Percentiles rank a stretch among this genome's conserved stretches.
These are phyloP conservation scores for Fusarium illudens DNA, from an alignment of 2,329 filamentous ascomycete genomes.

Conservation along the genomic window DNA sequence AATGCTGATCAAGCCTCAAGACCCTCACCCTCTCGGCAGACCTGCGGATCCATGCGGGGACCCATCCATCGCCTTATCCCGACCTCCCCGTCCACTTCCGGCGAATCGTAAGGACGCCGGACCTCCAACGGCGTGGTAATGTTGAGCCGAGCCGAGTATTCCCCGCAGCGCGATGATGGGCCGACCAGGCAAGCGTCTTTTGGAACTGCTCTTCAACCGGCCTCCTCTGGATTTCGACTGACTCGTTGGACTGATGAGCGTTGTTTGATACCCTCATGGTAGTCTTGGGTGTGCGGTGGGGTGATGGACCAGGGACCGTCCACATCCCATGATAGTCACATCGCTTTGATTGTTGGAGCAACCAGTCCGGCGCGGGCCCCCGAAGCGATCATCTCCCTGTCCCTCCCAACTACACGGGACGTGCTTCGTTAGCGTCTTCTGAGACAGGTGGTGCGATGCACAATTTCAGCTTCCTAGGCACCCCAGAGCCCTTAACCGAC, in stretches of 20 bases:
- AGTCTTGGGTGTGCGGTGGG: background rate
- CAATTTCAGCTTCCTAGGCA: slow-evolving; percentile 35
- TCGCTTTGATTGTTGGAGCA: slow-evolving; percentile 3
- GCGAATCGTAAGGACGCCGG: slow-evolving; percentile 23
- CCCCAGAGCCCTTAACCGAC: slow-evolving; percentile 18
- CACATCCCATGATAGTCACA: slow-evolving; percentile 6
- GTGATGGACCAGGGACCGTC: background rate
- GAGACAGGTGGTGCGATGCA: slow-evolving; percentile 30
- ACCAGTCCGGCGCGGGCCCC: slow-evolving; percentile 13
- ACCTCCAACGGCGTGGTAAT: slow-evolving; percentile 29
- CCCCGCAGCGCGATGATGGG: slow-evolving; percentile 10
- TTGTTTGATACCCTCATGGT: background rate
- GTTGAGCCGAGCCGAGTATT: slow-evolving; percentile 23
- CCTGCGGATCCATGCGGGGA: slow-evolving; percentile 34
- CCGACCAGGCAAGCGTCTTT: background rate
- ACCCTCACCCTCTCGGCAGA: slow-evolving; percentile 19
- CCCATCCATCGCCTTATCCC: slow-evolving; percentile 17
- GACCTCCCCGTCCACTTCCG: slow-evolving; percentile 18
- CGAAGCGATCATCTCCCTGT: slow-evolving; percentile 28
- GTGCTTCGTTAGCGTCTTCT: slow-evolving; percentile 34
- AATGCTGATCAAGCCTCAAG: slow-evolving; percentile 33
- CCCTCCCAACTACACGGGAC: slow-evolving; percentile 37
- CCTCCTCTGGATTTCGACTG: background rate
- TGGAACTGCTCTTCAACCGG: background rate
- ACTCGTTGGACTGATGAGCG: background rate